These are phyloP conservation scores for Viridothelium virens DNA, from an alignment of 495 filamentous ascomycete genomes.

Conservation along the genomic window DNA sequence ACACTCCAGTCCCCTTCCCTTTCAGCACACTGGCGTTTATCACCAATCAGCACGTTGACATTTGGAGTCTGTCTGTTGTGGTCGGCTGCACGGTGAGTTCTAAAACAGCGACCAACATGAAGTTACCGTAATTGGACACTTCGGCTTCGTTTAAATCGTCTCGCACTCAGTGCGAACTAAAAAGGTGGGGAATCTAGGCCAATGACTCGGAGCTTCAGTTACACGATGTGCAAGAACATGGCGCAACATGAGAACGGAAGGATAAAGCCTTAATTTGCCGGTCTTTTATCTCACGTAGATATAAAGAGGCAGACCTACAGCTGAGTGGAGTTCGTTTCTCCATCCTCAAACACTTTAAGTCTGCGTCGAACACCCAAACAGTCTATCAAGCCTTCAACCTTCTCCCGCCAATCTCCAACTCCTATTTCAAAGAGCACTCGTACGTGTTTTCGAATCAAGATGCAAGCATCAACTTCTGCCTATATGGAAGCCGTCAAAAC, in stretches of 20 bases:
- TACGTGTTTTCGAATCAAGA: neutral
- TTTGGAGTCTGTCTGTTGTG: neutral
- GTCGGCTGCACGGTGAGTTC: neutral
- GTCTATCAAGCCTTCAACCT: neutral
- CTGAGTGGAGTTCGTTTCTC: neutral
- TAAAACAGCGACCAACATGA: neutral
- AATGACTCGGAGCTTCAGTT: neutral
- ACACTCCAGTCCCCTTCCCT: neutral
- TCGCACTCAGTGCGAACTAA: constrained; percentile 7
- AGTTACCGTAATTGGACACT: neutral
- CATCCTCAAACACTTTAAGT: neutral
- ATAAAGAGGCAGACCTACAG: neutral
- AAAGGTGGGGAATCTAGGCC: neutral
- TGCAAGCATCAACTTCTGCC: constrained; percentile 8
- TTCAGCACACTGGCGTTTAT: neutral
- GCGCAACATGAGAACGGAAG: neutral
- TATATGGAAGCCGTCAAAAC: constrained; percentile 44
- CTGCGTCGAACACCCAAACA: neutral
- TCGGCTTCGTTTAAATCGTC: neutral
- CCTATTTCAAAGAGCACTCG: neutral
- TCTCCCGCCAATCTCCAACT: neutral
- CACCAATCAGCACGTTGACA: neutral
- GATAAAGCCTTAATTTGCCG: neutral
- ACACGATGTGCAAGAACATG: neutral
- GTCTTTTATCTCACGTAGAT: neutral